Percentiles rank a stretch among this genome's conserved stretches.
Conservation (phyloP, 2,329 filamentous ascomycete species). For the Acephala macrosclerotiorum region DNA sequence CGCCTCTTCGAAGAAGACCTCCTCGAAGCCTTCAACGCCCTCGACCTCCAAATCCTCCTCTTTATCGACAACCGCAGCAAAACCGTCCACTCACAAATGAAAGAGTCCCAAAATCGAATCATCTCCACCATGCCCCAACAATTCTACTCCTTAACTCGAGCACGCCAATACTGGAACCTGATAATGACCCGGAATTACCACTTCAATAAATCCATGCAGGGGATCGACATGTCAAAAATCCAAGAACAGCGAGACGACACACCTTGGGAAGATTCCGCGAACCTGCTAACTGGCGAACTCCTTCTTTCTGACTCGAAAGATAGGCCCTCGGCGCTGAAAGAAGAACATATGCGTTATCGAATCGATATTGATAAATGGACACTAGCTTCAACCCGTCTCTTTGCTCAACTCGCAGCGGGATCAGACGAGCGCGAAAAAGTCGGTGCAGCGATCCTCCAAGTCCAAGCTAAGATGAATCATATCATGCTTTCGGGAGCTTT, state of each 20-base stretch:
- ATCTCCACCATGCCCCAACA: constrained; percentile 18
- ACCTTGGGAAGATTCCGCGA: constrained; percentile 13
- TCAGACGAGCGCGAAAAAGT: constrained; percentile 13
- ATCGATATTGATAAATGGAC: constrained; percentile 18
- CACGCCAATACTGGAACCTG: constrained; percentile 17
- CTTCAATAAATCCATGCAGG: constrained; percentile 21
- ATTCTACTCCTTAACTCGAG: constrained; percentile 8
- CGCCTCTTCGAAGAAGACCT: constrained; percentile 21
- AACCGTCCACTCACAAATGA: constrained; percentile 10
- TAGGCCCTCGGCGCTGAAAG: constrained; percentile 5
- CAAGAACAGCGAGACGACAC: constrained; percentile 12
- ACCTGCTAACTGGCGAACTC: constrained; percentile 10
- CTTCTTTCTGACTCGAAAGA: constrained; percentile 10
- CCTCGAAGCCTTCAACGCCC: constrained; percentile 20
- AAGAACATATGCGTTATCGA: constrained; percentile 15
- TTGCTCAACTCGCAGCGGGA: not conserved
- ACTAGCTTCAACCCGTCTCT: constrained; percentile 4
- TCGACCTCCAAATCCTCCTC: constrained; percentile 25
- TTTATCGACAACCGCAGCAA: constrained; percentile 22
- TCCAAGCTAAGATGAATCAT: constrained; percentile 19
- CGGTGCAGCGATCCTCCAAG: constrained; percentile 17
- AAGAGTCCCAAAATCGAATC: constrained; percentile 5
- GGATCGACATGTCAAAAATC: constrained; percentile 8
- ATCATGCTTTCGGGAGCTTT: constrained; percentile 29
- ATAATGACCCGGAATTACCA: constrained; percentile 30